These are phyloP conservation scores for Cordyceps sp. DNA, from an alignment of 2,329 filamentous ascomycete genomes.

Conservation along the genomic window DNA sequence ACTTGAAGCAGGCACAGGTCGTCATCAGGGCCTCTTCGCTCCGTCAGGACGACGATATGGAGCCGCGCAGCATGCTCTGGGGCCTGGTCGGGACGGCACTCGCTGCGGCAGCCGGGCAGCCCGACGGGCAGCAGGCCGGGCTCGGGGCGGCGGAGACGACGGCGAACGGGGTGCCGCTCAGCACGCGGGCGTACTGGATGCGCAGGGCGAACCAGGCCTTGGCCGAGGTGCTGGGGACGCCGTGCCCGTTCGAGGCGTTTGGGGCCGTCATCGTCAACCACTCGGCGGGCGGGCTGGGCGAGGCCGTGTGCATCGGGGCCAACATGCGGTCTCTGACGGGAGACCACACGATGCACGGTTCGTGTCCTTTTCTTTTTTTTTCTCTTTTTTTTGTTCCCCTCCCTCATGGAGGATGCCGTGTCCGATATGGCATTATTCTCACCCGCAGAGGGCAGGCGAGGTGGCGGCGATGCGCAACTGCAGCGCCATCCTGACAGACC, in stretches of 20 bases:
- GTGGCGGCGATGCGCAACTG: constrained; percentile 38
- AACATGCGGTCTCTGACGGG: constrained; percentile 26
- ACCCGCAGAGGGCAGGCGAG: constrained; percentile 22
- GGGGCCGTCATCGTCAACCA: constrained; percentile 39
- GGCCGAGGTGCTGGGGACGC: constrained; percentile 10
- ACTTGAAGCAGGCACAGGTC: too few relatives aligned
- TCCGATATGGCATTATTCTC: too few relatives aligned
- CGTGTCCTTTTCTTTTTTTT: too few relatives aligned
- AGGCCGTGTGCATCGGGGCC: constrained; percentile 31
- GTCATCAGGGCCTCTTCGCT: too few relatives aligned
- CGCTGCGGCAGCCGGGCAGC: not conserved
- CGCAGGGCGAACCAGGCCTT: constrained; percentile 28
- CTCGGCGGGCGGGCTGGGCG: constrained; percentile 22
- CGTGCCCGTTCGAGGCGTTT: constrained; percentile 37
- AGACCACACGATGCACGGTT: constrained; percentile 36
- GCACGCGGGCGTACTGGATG: constrained; percentile 33
- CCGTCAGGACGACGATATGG: not conserved
- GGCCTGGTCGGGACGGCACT: not conserved
- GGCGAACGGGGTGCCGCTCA: constrained; percentile 13
- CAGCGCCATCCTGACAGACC: constrained; percentile 27
- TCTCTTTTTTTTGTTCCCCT: too few relatives aligned
- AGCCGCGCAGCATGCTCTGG: not conserved
- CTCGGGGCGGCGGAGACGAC: not conserved
- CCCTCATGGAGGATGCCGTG: too few relatives aligned
- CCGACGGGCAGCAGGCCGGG: not conserved